These are phyloP conservation scores for Plasmodium inui DNA, from an alignment of 169 alveolate genomes.

Conservation along the genomic window DNA sequence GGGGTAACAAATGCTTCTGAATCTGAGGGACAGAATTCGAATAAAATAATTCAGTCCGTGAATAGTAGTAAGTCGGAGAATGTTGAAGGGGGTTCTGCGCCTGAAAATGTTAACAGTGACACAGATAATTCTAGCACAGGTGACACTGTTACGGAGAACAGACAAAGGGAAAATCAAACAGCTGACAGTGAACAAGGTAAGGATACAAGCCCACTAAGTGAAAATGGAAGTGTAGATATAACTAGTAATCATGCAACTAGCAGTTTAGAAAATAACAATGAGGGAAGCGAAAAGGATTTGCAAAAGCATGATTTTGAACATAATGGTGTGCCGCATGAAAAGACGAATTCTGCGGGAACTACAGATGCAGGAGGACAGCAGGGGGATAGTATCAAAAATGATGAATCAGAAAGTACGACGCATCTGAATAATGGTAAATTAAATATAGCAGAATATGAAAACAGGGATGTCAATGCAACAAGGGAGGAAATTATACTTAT, in stretches of 20 bases:
- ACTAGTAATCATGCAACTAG: neutral
- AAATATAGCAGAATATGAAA: neutral
- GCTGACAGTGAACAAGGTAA: neutral
- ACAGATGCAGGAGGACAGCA: neutral
- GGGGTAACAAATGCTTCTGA: neutral
- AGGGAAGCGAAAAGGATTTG: neutral
- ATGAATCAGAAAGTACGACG: neutral
- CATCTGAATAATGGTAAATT: neutral
- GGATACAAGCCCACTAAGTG: neutral
- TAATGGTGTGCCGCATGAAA: neutral
- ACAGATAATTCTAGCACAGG: neutral
- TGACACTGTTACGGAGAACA: neutral
- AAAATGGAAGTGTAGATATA: neutral
- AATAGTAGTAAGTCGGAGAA: neutral
- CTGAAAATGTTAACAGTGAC: neutral
- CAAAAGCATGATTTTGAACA: neutral
- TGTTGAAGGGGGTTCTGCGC: neutral
- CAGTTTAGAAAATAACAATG: neutral
- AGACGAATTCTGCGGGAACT: neutral
- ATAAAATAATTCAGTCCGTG: neutral
- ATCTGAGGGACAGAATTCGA: neutral
- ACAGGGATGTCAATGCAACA: conserved; percentile 16
- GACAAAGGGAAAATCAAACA: neutral
- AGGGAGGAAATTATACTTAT: conserved; percentile 16
- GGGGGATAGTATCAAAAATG: neutral